These are phyloP conservation scores for Suhomyces tanzawaensis DNA, from an alignment of 805 yeast genomes.

Conservation along the genomic window DNA sequence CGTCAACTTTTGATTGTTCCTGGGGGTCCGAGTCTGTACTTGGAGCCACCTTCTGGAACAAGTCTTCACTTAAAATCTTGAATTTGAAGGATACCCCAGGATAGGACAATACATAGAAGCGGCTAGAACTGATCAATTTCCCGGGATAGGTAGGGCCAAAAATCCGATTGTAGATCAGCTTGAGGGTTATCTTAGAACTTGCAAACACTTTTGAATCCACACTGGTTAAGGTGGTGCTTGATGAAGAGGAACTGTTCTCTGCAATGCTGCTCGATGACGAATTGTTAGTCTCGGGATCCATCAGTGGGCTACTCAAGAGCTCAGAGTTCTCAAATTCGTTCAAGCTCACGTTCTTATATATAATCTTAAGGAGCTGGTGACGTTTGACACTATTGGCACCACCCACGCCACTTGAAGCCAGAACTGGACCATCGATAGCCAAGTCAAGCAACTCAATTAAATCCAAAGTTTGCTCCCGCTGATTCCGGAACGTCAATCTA, in stretches of 20 bases:
- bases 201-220: background rate
- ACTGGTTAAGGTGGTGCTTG: background rate
- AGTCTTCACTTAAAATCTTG: slow-evolving; percentile 19
- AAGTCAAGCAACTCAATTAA: slow-evolving; percentile 12
- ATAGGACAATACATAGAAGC: slow-evolving; percentile 47
- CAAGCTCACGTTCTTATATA: slow-evolving; percentile 32
- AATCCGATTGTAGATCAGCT: slow-evolving; percentile 48
- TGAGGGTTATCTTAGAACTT: background rate
- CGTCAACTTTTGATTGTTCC: slow-evolving; percentile 14
- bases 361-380: slow-evolving; percentile 15
- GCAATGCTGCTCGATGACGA: slow-evolving; percentile 3
- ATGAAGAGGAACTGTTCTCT: slow-evolving; percentile 3
- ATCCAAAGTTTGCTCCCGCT: slow-evolving; percentile 9
- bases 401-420: background rate
- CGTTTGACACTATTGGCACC: background rate
- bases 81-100: slow-evolving; percentile 58
- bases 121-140: slow-evolving; percentile 19
- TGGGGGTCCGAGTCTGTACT: background rate
- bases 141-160: slow-evolving; percentile 69
- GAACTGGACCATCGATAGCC: background rate
- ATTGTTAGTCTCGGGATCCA: background rate
- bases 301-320: slow-evolving; percentile 4
- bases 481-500: slow-evolving; percentile 11
- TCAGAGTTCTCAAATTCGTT: slow-evolving; percentile 22
- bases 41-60: slow-evolving; percentile 12